phyloP scores from a whole-genome alignment of 257 asterid genomes.

The Lantana camara region DNA sequence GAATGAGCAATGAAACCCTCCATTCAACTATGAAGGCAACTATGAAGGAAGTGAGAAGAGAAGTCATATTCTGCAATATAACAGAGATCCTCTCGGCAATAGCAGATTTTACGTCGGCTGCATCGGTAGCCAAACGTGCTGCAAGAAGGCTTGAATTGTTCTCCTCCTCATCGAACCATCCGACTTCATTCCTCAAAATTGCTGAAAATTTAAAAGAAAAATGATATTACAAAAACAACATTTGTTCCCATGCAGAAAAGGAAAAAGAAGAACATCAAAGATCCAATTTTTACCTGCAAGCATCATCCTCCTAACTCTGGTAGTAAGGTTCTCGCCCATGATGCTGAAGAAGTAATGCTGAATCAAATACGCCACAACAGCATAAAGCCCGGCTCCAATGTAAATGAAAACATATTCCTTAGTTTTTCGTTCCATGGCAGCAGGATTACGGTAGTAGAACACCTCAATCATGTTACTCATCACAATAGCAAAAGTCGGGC shows the following conservation, averaged over 20 bases:
- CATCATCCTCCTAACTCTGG: slow-evolving; percentile 98
- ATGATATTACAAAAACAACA: not conserved
- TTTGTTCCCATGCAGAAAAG: not conserved
- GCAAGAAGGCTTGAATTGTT: slow-evolving; percentile 91
- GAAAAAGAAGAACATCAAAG: not conserved
- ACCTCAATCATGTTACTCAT: slow-evolving; percentile 98
- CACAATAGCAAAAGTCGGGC: slow-evolving; percentile 92
- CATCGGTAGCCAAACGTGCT: slow-evolving; percentile 89
- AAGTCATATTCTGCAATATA: slow-evolving; percentile 93
- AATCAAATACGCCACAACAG: slow-evolving; percentile 85
- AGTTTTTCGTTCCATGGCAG: slow-evolving; percentile 80
- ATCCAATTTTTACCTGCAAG: slow-evolving; percentile 68
- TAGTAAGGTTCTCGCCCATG: slow-evolving; percentile 96
- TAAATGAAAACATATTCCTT: slow-evolving; percentile 88
- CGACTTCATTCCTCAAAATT: slow-evolving; percentile 91
- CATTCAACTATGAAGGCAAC: slow-evolving; percentile 98
- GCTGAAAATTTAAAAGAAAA: slow-evolving; percentile 43
- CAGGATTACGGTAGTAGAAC: slow-evolving; percentile 74
- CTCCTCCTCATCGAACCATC: slow-evolving; percentile 99
- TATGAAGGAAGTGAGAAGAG: slow-evolving; percentile 94
- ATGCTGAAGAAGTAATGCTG: slow-evolving; percentile 98
- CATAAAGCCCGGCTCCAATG: slow-evolving; percentile 90
- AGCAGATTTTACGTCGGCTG: slow-evolving; percentile 95
- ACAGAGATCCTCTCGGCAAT: slow-evolving; percentile 98
- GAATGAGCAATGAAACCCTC: slow-evolving; percentile 90